These are phyloP conservation scores for Colletotrichum horii DNA, from an alignment of 2,329 filamentous ascomycete genomes.

Conservation along the genomic window DNA sequence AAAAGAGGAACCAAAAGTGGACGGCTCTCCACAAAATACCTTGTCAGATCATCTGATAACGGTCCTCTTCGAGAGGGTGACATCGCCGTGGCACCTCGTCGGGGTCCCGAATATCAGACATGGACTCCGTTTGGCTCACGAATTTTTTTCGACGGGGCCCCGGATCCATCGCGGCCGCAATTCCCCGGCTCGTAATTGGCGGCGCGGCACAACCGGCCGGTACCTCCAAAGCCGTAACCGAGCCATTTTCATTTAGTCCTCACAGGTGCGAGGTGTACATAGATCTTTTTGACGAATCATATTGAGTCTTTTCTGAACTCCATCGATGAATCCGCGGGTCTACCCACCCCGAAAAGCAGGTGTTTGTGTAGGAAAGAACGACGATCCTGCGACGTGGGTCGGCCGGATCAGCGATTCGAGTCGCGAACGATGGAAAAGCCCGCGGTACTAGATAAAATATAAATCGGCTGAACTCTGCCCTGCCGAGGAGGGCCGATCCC, in stretches of 20 bases:
- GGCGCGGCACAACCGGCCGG: not conserved
- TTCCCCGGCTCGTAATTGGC: not conserved
- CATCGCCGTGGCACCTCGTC: not conserved
- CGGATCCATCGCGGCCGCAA: not conserved
- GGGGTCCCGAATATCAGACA: not conserved
- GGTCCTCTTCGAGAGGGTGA: not conserved
- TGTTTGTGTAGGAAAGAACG: not conserved
- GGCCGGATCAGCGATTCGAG: not conserved
- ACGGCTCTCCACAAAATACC: not conserved
- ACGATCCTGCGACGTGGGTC: slow-evolving; percentile 8
- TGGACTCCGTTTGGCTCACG: not conserved
- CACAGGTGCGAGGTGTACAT: not conserved
- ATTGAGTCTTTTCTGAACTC: not conserved
- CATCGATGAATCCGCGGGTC: not conserved
- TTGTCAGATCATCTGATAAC: slow-evolving; percentile 22
- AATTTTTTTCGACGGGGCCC: not conserved
- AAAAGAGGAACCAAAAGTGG: not conserved
- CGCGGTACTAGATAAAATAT: not conserved
- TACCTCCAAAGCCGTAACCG: not conserved
- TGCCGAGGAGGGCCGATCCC: not conserved
- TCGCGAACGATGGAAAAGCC: not conserved
- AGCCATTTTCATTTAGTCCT: not conserved
- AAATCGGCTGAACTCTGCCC: slow-evolving; percentile 3
- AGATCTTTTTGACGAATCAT: slow-evolving; percentile 21
- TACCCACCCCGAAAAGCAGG: not conserved